Evolutionary conservation across 805 yeast species (phyloP).

Genomic region (Candida chauliodis): DNA sequence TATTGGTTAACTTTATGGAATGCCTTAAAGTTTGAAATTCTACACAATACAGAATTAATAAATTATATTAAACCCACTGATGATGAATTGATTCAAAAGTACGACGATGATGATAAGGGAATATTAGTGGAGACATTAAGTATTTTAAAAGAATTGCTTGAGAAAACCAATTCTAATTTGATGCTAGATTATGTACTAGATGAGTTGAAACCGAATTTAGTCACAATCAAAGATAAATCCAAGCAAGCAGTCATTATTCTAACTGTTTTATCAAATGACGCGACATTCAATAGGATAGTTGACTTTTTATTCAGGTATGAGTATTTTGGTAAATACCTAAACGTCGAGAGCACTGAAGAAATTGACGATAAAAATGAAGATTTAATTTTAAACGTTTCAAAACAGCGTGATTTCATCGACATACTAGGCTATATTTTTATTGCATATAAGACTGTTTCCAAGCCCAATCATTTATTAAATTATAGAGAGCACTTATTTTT

Average conservation of each 20-base stretch:
- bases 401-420: slow-evolving; percentile 57
- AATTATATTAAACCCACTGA: slow-evolving; percentile 18
- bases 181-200: slow-evolving; percentile 33
- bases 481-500: slow-evolving; percentile 68
- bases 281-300: slow-evolving; percentile 50
- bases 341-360: slow-evolving; percentile 19
- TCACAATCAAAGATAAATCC: slow-evolving; percentile 48
- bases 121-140: slow-evolving; percentile 33
- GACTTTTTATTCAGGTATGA: slow-evolving; percentile 29
- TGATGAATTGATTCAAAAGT: slow-evolving; percentile 23
- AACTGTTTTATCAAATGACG: slow-evolving; percentile 50
- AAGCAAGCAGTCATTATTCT: slow-evolving; percentile 64
- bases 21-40: slow-evolving; percentile 81
- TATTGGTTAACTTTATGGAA: slow-evolving; percentile 82
- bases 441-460: slow-evolving; percentile 32
- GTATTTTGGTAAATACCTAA: slow-evolving; percentile 40
- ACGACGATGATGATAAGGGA: slow-evolving; percentile 34
- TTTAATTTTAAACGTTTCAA: slow-evolving; percentile 43
- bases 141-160: slow-evolving; percentile 39
- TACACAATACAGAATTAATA: slow-evolving; percentile 56
- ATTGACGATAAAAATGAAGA: slow-evolving; percentile 20
- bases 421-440: slow-evolving; percentile 56
- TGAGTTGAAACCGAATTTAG: slow-evolving; percentile 54
- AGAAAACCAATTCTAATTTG: slow-evolving; percentile 26
- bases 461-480: slow-evolving; percentile 12